Evolutionary conservation across 345 rosid genomes (phyloP), one percentile per base, ranked within the genome.

Genomic region (Abelmoschus esculentus): DNA sequence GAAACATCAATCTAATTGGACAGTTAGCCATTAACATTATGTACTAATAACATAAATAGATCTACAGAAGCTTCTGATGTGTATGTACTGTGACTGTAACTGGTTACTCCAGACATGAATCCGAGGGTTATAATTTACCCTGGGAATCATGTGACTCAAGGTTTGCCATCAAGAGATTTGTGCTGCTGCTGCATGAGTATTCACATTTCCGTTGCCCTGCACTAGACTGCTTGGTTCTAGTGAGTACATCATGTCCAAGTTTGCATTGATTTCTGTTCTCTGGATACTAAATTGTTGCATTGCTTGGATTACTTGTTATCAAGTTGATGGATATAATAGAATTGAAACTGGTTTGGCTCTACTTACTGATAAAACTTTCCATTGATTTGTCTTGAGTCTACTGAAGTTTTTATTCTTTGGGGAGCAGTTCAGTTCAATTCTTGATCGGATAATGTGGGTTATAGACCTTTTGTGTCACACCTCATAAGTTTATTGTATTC

Each of bases 191-290:
- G 19, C 42, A 60, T 1, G 28, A 15, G 19, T 29, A 4, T 29
- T 32, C 42, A 31, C 5, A 6, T 14, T 14, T 32, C 36, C 7
- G 11, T 31, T 31, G 11, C 22, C 19, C 64, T 15, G 11, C 42
- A 7, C 42, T 29, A 63, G 50, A 44, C 32, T 63, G 69, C 31
- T 31, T 44, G 57, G 66, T 34, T 72, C 68, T 36, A 42, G 36
- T 28, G 61, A 26, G 34, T 7, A 28, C 14, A 17, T 9, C 61
- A 11, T 10, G 18, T 26, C 17, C 28, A 58, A n/a, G n/a, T n/a
- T n/a, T n/a, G n/a, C n/a, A n/a, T n/a, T n/a, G n/a, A n/a, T 49
- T 15, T 36, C 14, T 36, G 15, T 61, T 61, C 26, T 61, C 47
- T 61, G 49, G 17, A 8, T 18, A 8, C 28, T 62, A 11, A 19